Base-by-base conservation (phyloP, 805 yeast species). In the Saturnispora ahearnii region DNA sequence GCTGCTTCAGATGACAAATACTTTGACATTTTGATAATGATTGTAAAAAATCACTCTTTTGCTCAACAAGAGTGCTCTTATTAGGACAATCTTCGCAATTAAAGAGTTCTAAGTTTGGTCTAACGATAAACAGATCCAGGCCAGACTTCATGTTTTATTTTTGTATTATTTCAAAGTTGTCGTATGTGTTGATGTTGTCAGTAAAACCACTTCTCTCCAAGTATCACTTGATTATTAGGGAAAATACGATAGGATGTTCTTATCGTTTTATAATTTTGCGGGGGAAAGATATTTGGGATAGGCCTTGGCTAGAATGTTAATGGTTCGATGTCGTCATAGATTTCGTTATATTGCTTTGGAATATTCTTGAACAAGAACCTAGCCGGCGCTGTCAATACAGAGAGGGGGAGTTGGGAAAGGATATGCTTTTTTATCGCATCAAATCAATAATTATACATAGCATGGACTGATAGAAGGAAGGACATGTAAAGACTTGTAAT, bases 111-210 rank as follows among this genome's bases (percentile, higher is more conserved):
- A 64, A 54, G 37, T 64, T 63, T n/a, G 68, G 67, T 41, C 61
- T 60, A 21, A 64, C 66, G 45, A 64, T 51, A 41, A 56, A 64
- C 13, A 64, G 36, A 37, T 64, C 63, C 67, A 63, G 62, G 12
- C 11, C 28, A 12, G 42, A n/a, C 18, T 38, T 38, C 42, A 38
- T 38, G 7, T 10, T 18, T 18, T 36, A 18, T 18, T 18, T n/a
- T 3, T 36, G 4, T 18, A 8, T 18, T 36, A 26, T 26, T 26
- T 26, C 29, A 26, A 18, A 26, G 29, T 26, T 2, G 29, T 26
- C 2, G 29, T 2, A 26, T 18, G 18, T 18, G 2, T 18, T 18
- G 18, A 18, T 18, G 18, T 18, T 18, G 18, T 2, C 18, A 18
- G 18, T 18, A 18, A 26, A 26, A 26, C 29, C 9, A 26, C 3